Evolutionary conservation across 805 yeast genomes (phyloP).

Genomic region (Scheffersomyces ergatensis): DNA sequence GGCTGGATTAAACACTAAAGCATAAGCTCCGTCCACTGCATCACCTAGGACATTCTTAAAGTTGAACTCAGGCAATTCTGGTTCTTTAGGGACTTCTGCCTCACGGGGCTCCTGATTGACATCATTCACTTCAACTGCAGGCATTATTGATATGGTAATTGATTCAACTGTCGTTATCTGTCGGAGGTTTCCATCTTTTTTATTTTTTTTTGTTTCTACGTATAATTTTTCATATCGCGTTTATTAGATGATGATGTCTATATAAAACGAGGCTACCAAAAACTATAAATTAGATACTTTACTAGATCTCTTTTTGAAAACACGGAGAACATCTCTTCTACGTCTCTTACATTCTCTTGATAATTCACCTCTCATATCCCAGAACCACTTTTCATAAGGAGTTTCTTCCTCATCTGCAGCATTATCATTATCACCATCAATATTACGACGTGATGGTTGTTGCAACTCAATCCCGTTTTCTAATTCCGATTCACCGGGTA

Average conservation of each 20-base stretch:
- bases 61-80: constrained; percentile 41
- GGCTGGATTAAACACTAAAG: constrained; percentile 47
- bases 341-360: constrained; percentile 72
- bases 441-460: constrained; percentile 1
- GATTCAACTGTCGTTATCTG: too few species aligned
- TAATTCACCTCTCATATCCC: constrained; percentile 79
- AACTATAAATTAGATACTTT: constrained; percentile 2
- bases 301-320: constrained; percentile 43
- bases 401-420: constrained; percentile 31
- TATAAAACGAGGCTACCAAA: too few species aligned
- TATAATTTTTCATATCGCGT: too few species aligned
- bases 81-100: not conserved
- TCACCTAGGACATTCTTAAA: constrained; percentile 48
- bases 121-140: too few species aligned
- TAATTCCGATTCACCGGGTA: constrained; percentile 35
- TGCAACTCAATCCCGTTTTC: too few species aligned
- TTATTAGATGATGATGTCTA: too few species aligned
- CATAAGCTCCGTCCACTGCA: constrained; percentile 37
- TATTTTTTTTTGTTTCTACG: too few species aligned
- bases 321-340: constrained; percentile 69
- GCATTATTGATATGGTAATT: too few species aligned
- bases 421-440: not conserved
- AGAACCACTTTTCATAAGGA: constrained; percentile 73
- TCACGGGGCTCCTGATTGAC: too few species aligned
- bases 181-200: too few species aligned